Evolutionary conservation across 331 rosid genomes (phyloP).

Genomic region (Telfairia occidentalis): DNA sequence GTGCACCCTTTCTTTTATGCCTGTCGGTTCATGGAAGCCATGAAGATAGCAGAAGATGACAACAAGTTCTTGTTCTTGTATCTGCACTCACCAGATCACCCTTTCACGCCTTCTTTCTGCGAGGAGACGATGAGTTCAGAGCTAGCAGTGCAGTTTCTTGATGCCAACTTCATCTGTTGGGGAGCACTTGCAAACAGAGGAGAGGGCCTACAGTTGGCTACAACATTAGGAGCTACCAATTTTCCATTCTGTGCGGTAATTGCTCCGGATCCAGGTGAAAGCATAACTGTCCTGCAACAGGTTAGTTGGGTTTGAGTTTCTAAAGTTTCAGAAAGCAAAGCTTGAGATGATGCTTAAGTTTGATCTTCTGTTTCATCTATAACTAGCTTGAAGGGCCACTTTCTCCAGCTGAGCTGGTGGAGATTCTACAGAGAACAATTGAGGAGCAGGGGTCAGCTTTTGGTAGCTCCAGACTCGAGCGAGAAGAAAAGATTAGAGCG

Average conservation of each 20-base stretch:
- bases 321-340: background rate
- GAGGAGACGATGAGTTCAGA: conserved; percentile 53
- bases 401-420: conserved; percentile 68
- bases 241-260: conserved; percentile 63
- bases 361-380: background rate
- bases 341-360: background rate
- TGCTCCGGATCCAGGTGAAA: conserved; percentile 36
- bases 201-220: conserved; percentile 54
- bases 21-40: conserved; percentile 35
- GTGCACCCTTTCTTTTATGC: conserved; percentile 61
- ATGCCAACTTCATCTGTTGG: conserved; percentile 70
- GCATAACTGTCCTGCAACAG: conserved; percentile 61
- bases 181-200: conserved; percentile 46
- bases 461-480: conserved; percentile 38
- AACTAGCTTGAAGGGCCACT: conserved; percentile 68
- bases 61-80: conserved; percentile 64
- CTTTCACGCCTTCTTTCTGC: conserved; percentile 49
- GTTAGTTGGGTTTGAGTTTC: conserved; percentile 24
- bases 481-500: conserved; percentile 41
- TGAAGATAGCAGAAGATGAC: conserved; percentile 53
- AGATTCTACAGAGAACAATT: conserved; percentile 63
- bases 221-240: conserved; percentile 37
- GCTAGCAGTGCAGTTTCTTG: conserved; percentile 52
- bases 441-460: conserved; percentile 77
- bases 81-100: conserved; percentile 67